phyloP scores from a whole-genome alignment of 1,139 yeast species.

The Suhomyces wounanorum region DNA sequence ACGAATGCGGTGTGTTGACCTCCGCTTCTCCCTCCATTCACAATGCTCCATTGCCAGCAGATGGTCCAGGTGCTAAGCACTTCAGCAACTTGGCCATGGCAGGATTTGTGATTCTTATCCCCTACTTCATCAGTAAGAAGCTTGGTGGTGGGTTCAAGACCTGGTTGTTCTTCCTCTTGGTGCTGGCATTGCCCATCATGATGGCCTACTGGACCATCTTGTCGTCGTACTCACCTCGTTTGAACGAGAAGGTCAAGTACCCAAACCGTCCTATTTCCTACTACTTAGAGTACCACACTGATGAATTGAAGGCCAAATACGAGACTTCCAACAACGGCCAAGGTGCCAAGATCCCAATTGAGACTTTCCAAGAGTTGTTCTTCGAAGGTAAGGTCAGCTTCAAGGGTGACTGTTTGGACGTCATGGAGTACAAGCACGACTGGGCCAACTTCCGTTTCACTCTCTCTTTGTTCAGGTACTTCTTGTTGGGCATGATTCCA shows the following conservation, averaged over 20 bases:
- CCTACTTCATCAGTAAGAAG: slow-evolving; percentile 63
- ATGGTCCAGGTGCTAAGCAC: slow-evolving; percentile 82
- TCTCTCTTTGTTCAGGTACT: slow-evolving; percentile 72
- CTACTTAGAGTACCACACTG: slow-evolving; percentile 81
- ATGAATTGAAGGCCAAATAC: slow-evolving; percentile 70
- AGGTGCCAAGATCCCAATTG: slow-evolving; percentile 82
- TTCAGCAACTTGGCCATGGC: slow-evolving; percentile 66
- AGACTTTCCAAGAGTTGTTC: slow-evolving; percentile 86
- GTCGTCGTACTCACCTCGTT: slow-evolving; percentile 77
- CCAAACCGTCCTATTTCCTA: slow-evolving; percentile 80
- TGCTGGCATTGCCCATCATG: slow-evolving; percentile 67
- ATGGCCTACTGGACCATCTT: slow-evolving; percentile 81
- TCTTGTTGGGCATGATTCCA: slow-evolving; percentile 87
- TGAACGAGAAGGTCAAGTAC: slow-evolving; percentile 73
- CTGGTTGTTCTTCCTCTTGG: slow-evolving; percentile 54
- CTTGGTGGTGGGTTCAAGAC: slow-evolving; percentile 76
- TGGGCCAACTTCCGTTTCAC: slow-evolving; percentile 89
- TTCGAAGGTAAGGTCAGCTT: slow-evolving; percentile 83
- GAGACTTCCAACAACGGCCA: slow-evolving; percentile 54
- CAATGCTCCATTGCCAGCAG: slow-evolving; percentile 89
- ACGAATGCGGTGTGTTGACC: slow-evolving; percentile 60
- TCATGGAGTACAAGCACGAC: slow-evolving; percentile 84
- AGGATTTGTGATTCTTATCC: slow-evolving; percentile 57
- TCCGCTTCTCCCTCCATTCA: slow-evolving; percentile 72
- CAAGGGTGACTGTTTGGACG: slow-evolving; percentile 86